Percentiles rank a stretch among this genome's conserved stretches.
phyloP scores from a whole-genome alignment of 2,329 filamentous ascomycete species.

The Penicillium occitanis region DNA sequence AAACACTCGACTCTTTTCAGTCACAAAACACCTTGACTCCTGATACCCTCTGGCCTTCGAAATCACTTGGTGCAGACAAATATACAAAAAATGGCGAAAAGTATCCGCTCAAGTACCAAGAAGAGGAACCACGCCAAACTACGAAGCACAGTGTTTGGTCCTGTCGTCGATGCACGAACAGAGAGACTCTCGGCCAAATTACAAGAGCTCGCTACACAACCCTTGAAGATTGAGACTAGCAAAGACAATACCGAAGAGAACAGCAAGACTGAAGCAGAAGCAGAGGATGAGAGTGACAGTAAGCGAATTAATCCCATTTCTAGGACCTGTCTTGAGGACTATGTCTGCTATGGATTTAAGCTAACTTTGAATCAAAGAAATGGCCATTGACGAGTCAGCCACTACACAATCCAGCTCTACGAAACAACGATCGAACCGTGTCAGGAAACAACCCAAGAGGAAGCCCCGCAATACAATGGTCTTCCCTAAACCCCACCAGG shows the following conservation, averaged over 20 bases:
- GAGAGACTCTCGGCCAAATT: conserved; percentile 85
- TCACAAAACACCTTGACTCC: neutral
- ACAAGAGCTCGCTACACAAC: conserved; percentile 73
- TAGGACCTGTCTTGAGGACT: too few relatives aligned
- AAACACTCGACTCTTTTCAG: neutral
- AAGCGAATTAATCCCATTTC: neutral
- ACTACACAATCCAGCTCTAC: conserved; percentile 26
- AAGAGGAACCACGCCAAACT: conserved; percentile 83
- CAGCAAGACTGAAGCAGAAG: conserved; percentile 23
- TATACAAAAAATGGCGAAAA: conserved; percentile 73
- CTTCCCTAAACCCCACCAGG: conserved; percentile 31
- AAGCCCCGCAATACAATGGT: conserved; percentile 42
- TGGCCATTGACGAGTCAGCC: conserved; percentile 41
- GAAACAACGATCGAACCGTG: conserved; percentile 33
- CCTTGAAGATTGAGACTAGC: conserved; percentile 47
- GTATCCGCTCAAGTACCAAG: conserved; percentile 71
- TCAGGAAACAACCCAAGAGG: conserved; percentile 42
- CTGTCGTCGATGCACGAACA: conserved; percentile 73
- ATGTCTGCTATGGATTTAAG: neutral
- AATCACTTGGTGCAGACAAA: neutral
- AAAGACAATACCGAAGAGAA: conserved; percentile 22
- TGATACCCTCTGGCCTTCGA: neutral
- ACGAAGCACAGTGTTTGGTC: conserved; percentile 79
- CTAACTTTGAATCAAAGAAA: conserved; percentile 31
- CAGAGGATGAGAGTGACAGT: conserved; percentile 22